phyloP scores from a whole-genome alignment of 768 basidiomycete species.

The Naganishia vishniacii region DNA sequence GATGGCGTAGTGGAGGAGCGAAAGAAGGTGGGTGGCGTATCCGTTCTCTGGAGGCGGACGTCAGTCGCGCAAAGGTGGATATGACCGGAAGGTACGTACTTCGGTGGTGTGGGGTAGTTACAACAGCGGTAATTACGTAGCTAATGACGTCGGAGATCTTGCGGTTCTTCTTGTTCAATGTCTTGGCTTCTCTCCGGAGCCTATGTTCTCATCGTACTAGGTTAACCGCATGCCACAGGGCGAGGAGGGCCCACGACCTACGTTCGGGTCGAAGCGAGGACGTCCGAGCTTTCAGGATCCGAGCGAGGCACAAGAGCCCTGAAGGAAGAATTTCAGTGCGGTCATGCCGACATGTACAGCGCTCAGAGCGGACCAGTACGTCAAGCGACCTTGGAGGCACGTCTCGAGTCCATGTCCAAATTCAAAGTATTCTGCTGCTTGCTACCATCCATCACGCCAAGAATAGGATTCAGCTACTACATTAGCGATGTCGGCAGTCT shows the following conservation, averaged over 20 bases:
- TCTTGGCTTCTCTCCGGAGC: constrained; percentile 4
- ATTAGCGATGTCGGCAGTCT: too few species aligned
- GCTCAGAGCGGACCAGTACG: constrained; percentile 8
- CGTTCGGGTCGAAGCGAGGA: constrained; percentile 1
- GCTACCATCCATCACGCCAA: too few species aligned
- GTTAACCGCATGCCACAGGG: too few species aligned
- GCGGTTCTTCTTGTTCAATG: neutral
- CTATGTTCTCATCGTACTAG: neutral
- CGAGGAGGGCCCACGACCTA: neutral
- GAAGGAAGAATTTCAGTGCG: neutral
- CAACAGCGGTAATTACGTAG: constrained; percentile 17
- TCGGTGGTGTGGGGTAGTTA: constrained; percentile 11
- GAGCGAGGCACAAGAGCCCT: constrained; percentile 8
- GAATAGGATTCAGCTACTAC: too few species aligned
- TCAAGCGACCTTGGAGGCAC: neutral
- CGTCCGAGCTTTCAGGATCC: neutral
- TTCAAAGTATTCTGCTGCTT: neutral
- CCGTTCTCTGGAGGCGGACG: neutral
- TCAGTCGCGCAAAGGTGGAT: neutral
- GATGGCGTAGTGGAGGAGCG: constrained; percentile 18
- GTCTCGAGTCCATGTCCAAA: neutral
- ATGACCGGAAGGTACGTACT: neutral
- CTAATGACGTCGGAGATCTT: neutral
- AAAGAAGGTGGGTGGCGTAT: constrained; percentile 20
- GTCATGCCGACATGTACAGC: neutral